A percentile compares a stretch with the other conserved stretches of the same genome.
Evolutionary conservation across 2,329 filamentous ascomycete species (phyloP).

Genomic region (Thermothelomyces thermophilus): DNA sequence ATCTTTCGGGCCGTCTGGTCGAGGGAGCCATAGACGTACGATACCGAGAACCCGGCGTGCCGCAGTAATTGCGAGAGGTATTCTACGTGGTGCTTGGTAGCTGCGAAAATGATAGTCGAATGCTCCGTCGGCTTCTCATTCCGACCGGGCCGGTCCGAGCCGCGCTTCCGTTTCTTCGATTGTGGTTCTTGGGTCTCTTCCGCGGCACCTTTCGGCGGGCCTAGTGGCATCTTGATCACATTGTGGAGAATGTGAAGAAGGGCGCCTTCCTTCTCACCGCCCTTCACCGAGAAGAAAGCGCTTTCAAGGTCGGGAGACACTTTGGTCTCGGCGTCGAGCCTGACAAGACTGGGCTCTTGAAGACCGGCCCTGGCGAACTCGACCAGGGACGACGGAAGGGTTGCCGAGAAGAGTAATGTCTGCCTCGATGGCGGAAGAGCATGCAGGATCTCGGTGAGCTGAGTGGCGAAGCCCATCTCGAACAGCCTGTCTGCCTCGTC

Average conservation of each 20-base stretch:
- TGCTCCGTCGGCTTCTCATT: slow-evolving; percentile 74
- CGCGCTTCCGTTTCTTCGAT: slow-evolving; percentile 68
- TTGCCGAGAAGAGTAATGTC: slow-evolving; percentile 91
- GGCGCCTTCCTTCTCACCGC: slow-evolving; percentile 87
- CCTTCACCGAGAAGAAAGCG: slow-evolving; percentile 90
- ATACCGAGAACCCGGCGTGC: slow-evolving; percentile 77
- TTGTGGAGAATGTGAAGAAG: slow-evolving; percentile 84
- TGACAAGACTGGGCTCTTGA: slow-evolving; percentile 83
- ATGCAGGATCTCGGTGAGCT: slow-evolving; percentile 87
- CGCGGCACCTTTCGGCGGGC: slow-evolving; percentile 43
- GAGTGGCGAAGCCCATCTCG: slow-evolving; percentile 96
- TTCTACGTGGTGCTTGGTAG: slow-evolving; percentile 96
- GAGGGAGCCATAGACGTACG: slow-evolving; percentile 88
- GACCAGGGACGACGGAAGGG: slow-evolving; percentile 84
- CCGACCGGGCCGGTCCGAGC: slow-evolving; percentile 44
- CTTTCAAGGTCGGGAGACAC: slow-evolving; percentile 93
- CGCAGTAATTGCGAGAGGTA: slow-evolving; percentile 79
- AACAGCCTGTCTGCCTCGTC: slow-evolving; percentile 96
- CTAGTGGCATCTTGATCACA: slow-evolving; percentile 83
- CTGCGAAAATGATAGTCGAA: slow-evolving; percentile 90
- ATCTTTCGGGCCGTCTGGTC: slow-evolving; percentile 91
- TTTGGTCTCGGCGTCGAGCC: slow-evolving; percentile 90
- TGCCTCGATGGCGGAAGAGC: slow-evolving; percentile 78
- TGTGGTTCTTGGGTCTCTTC: slow-evolving; percentile 39
- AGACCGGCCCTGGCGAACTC: slow-evolving; percentile 92